These are phyloP conservation scores for Wallemia mellicola DNA, from an alignment of 1,284 basidiomycete species.

Conservation along the genomic window DNA sequence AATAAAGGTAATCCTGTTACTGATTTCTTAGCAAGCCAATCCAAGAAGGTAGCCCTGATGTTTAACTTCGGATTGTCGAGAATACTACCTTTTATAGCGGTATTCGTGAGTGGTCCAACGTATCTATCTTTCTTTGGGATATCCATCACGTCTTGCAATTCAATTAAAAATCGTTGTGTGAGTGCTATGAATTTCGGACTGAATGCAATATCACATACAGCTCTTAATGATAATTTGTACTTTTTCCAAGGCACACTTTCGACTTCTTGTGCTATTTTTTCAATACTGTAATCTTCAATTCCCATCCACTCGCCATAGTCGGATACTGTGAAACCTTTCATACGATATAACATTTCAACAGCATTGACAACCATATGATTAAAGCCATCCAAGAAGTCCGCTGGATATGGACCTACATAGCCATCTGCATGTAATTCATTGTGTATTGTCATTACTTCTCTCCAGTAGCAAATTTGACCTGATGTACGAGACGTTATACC, in stretches of 20 bases:
- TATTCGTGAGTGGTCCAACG: neutral
- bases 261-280: neutral
- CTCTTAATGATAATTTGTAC: neutral
- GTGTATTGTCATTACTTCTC: neutral
- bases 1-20: neutral
- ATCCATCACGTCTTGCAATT: neutral
- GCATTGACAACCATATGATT: neutral
- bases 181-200: neutral
- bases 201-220: neutral
- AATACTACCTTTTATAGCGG: neutral
- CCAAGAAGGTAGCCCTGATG: neutral
- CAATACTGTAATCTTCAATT: no score
- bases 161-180: neutral
- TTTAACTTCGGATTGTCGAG: neutral
- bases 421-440: neutral
- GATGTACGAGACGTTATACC: neutral
- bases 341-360: neutral
- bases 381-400: neutral
- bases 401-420: neutral
- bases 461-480: neutral
- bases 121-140: neutral
- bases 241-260: no score
- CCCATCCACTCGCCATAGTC: neutral
- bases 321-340: neutral
- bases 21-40: neutral